These are phyloP conservation scores for Yueomyces sp. DNA, from an alignment of 1,139 yeast species.

Conservation along the genomic window DNA sequence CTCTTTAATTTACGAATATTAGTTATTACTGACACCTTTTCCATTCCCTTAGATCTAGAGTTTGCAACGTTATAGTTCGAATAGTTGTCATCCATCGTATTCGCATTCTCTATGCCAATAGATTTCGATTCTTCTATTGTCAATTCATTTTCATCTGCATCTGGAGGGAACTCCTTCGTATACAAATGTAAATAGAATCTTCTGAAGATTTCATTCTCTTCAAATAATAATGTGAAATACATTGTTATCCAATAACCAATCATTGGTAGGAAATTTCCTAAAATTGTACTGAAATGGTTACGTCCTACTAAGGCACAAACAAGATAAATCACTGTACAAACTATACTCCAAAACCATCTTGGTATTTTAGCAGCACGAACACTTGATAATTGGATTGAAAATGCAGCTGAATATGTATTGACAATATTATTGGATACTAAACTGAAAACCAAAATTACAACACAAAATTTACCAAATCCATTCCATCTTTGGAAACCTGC, in stretches of 20 bases:
- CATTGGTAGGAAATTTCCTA: conserved; percentile 89
- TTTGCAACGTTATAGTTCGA: background rate
- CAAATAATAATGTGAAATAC: conserved; percentile 57
- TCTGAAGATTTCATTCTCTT: conserved; percentile 68
- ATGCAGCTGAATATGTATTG: conserved; percentile 76
- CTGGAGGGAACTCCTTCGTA: conserved; percentile 38
- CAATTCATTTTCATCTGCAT: conserved; percentile 2
- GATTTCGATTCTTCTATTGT: conserved; percentile 1
- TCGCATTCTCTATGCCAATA: background rate
- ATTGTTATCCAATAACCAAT: conserved; percentile 89
- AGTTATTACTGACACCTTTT: conserved; percentile 2
- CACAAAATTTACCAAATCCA: conserved; percentile 64
- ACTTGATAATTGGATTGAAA: conserved; percentile 65
- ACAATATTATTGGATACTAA: conserved; percentile 69
- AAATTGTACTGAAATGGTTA: conserved; percentile 57
- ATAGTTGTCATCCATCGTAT: background rate
- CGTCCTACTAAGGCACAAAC: conserved; percentile 69
- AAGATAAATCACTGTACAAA: conserved; percentile 52
- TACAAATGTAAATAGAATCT: conserved; percentile 36
- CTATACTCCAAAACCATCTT: conserved; percentile 65
- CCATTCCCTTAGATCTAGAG: conserved; percentile 3
- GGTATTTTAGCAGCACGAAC: conserved; percentile 52
- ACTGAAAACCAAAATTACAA: conserved; percentile 57
- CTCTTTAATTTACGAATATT: conserved; percentile 14
- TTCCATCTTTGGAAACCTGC: conserved; percentile 67